phyloP scores from a whole-genome alignment of 1,139 yeast species.

The Debaryomyces robertsiae region DNA sequence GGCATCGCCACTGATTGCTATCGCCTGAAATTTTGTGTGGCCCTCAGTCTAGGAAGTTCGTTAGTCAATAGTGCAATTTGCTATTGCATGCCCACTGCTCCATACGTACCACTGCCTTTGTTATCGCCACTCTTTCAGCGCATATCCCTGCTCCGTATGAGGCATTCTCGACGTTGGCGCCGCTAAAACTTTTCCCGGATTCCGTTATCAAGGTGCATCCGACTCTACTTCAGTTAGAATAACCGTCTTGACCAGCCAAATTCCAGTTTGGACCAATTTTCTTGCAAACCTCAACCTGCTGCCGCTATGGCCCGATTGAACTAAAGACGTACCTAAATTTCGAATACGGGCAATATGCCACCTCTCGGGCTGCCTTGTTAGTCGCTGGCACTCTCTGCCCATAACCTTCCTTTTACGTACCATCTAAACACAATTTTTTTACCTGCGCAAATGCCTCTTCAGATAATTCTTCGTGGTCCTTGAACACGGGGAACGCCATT shows the following conservation, averaged over 20 bases:
- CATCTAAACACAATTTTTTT: slow-evolving; percentile 30
- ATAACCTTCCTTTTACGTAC: slow-evolving; percentile 21
- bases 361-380: slow-evolving; percentile 41
- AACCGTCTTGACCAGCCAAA: neutral
- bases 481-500: slow-evolving; percentile 11
- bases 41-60: slow-evolving; percentile 38
- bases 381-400: neutral
- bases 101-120: slow-evolving; percentile 57
- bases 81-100: neutral
- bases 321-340: slow-evolving; percentile 55
- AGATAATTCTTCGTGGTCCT: slow-evolving; percentile 24
- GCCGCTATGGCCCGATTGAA: too few species aligned
- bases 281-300: neutral
- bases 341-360: slow-evolving; percentile 81
- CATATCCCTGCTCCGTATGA: slow-evolving; percentile 87
- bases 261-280: neutral
- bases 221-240: slow-evolving; percentile 53
- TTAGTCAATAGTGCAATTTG: neutral
- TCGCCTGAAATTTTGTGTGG: slow-evolving; percentile 50
- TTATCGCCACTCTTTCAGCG: slow-evolving; percentile 84
- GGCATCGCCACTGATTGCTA: slow-evolving; percentile 73
- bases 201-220: slow-evolving; percentile 72
- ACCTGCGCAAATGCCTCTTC: slow-evolving; percentile 30
- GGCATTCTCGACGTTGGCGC: slow-evolving; percentile 94
- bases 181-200: slow-evolving; percentile 54